Evolutionary conservation across 208 protist genomes (phyloP).

Genomic region (Leishmania amazonensis): DNA sequence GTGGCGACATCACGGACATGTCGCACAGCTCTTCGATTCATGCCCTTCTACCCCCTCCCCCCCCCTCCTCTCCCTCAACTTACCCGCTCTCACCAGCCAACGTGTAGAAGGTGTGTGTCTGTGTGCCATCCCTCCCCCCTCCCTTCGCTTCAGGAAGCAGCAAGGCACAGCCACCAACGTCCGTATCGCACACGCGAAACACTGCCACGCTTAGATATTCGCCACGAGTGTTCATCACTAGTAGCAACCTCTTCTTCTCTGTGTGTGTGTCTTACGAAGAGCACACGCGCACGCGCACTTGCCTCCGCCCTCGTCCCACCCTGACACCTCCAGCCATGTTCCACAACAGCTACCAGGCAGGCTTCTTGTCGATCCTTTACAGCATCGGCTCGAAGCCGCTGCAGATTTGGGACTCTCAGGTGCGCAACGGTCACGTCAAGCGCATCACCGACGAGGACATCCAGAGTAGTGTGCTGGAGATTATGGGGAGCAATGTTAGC

Average conservation of each 20-base stretch:
- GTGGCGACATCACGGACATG: background rate
- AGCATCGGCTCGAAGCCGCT: constrained; percentile 98
- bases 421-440: constrained; percentile 99
- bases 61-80: background rate
- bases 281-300: background rate
- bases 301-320: background rate
- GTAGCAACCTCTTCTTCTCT: background rate
- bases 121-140: background rate
- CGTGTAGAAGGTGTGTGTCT: background rate
- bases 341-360: constrained; percentile 99
- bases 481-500: constrained; percentile 98
- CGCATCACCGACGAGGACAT: constrained; percentile 99
- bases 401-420: constrained; percentile 98
- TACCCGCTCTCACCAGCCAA: background rate
- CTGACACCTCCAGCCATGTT: constrained; percentile 90
- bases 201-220: background rate
- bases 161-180: background rate
- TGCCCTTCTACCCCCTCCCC: background rate
- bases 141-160: background rate
- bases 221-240: background rate
- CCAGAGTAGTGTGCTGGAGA: constrained; percentile 98
- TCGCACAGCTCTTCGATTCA: background rate
- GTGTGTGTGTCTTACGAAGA: background rate
- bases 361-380: constrained; percentile 99
- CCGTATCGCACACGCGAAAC: background rate